Evolutionary conservation across 2,329 filamentous ascomycete species (phyloP), one percentile per base, ranked within the genome.

Genomic region (Monilinia fructicola): DNA sequence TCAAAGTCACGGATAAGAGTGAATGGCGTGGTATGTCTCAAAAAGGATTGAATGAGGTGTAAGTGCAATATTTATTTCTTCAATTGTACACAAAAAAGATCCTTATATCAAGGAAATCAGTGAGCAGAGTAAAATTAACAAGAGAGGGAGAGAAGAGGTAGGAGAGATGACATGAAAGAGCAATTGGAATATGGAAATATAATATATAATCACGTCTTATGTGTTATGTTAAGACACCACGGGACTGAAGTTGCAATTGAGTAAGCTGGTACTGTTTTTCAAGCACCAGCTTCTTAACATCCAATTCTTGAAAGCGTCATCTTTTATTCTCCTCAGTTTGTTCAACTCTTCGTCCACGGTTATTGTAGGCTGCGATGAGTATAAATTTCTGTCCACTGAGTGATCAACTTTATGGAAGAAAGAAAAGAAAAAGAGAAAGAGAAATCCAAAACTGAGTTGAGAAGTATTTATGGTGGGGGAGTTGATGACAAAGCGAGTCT

Each of bases 261-360:
- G 42, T 68, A 54, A 72, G 68, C 71, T 66, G 67, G 71, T 69
- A 66, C 71, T 70, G n/a, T n/a, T 66, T 67, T 54, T 69, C 58
- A 69, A 73, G 70, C 71, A 70, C 73, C 69, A 67, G 71, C 70
- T 73, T 75, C 69, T 73, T 75, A 74, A 66, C 69, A 72, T 71
- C 68, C 74, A 75, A 76, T 75, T 76, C 75, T 77, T 77, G 69
- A 72, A 74, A 72, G 73, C 67, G 74, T 70, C 75, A 76, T 71
- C 75, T 79, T 75, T 79, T 74, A 66, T 71, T 84, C 82, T 84
- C 77, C 80, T 81, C 81, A 80, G 78, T 75, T 80, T 68, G 66
- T 67, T 75, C 86, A 89, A 86, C 86, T 81, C 82, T 77, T 77
- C 80, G 81, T 80, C 80, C 82, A 84, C 80, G 74, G 74, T 71